Evolutionary conservation across 345 rosid genomes (phyloP).

Genomic region (Lagerstroemia speciosa): DNA sequence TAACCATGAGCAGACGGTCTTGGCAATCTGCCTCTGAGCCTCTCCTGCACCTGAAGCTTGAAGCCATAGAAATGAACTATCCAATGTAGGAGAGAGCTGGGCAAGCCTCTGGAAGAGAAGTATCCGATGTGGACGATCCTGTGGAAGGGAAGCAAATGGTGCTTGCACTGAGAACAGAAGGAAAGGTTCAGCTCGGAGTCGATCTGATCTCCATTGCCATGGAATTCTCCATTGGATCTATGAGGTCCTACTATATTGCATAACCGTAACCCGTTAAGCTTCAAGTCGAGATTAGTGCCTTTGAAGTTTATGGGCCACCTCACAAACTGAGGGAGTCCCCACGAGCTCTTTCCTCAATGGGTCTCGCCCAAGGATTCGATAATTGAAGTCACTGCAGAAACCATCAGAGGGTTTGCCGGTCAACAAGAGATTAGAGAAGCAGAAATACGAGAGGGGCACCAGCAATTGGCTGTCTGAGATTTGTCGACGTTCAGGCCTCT

Average conservation of each 20-base stretch:
- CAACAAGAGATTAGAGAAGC: constrained; percentile 25
- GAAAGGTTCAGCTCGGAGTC: constrained; percentile 60
- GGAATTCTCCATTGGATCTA: constrained; percentile 26
- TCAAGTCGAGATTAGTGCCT: constrained; percentile 49
- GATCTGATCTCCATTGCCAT: constrained; percentile 24
- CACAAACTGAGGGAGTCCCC: constrained; percentile 69
- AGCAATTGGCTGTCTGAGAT: constrained; percentile 22
- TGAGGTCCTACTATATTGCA: constrained; percentile 18
- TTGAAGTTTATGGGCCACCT: constrained; percentile 86
- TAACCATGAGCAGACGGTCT: constrained; percentile 52
- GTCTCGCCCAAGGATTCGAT: constrained; percentile 79
- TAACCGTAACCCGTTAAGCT: constrained; percentile 37
- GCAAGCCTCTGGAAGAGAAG: constrained; percentile 40
- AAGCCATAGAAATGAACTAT: constrained; percentile 79
- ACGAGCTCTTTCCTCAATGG: constrained; percentile 77
- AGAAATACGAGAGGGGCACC: constrained; percentile 61
- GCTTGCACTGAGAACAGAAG: constrained; percentile 93
- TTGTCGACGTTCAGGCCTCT: constrained; percentile 39
- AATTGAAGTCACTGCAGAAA: constrained; percentile 58
- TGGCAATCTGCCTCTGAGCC: constrained; percentile 81
- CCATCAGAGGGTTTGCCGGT: constrained; percentile 44
- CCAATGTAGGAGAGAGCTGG: constrained; percentile 51
- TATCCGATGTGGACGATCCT: constrained; percentile 89
- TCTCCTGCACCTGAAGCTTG: constrained; percentile 98
- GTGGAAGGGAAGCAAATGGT: constrained; percentile 92